A percentile compares a stretch with the other conserved stretches of the same genome.
Evolutionary conservation across 768 basidiomycete species (phyloP).

Genomic region (Hirschioporus abietinus): DNA sequence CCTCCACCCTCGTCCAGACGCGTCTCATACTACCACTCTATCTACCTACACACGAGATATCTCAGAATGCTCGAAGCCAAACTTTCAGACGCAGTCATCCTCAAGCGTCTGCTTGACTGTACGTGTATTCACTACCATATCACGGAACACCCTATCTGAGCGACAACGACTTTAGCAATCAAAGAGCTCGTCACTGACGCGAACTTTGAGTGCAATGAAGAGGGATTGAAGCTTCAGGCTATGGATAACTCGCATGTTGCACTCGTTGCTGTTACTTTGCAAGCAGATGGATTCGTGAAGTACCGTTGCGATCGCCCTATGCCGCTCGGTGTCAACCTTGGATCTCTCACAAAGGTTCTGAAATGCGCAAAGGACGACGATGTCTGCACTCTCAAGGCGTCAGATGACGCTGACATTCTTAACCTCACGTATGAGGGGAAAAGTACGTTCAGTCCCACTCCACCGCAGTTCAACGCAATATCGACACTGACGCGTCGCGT

Average conservation of each 20-base stretch:
- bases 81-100: constrained; percentile 76
- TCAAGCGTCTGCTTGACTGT: constrained; percentile 96
- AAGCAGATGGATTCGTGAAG: constrained; percentile 71
- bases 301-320: constrained; percentile 96
- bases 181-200: constrained; percentile 97
- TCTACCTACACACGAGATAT: constrained; percentile 11
- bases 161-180: constrained; percentile 56
- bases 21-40: background rate
- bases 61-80: constrained; percentile 82
- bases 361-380: constrained; percentile 98
- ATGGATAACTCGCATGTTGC: constrained; percentile 99
- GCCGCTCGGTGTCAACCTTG: constrained; percentile 84
- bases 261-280: constrained; percentile 83
- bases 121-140: constrained; percentile 19
- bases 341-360: constrained; percentile 87
- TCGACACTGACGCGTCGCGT: constrained; percentile 2
- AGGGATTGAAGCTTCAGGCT: constrained; percentile 93
- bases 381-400: constrained; percentile 82
- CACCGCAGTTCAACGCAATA: background rate
- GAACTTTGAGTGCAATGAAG: constrained; percentile 96
- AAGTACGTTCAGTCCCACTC: constrained; percentile 44
- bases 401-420: constrained; percentile 85
- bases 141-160: background rate
- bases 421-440: constrained; percentile 87
- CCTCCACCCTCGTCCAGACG: background rate